A percentile compares a stretch with the other conserved stretches of the same genome.
Conservation (phyloP, 202 grass and related monocot species). For the Sporobolus alterniflorus region DNA sequence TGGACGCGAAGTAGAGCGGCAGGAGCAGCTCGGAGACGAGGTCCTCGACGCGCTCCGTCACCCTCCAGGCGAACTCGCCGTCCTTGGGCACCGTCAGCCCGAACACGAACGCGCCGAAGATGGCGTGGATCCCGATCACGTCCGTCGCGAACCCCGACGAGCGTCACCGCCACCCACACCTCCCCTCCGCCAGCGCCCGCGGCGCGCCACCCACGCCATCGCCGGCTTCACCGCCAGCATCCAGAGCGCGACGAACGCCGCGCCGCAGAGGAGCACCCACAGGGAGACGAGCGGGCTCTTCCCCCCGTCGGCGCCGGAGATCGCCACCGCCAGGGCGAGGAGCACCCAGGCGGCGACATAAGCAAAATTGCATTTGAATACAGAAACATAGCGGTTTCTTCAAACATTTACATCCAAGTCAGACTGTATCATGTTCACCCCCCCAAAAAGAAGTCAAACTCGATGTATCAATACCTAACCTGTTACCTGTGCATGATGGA, state of each 20-base stretch:
- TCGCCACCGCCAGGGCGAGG: slow-evolving; percentile 68
- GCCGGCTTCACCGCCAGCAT: slow-evolving; percentile 52
- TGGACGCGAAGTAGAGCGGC: slow-evolving; percentile 89
- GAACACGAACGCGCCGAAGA: slow-evolving; percentile 90
- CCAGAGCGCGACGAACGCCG: slow-evolving; percentile 55
- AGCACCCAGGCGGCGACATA: slow-evolving; percentile 83
- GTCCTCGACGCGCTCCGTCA: slow-evolving; percentile 90
- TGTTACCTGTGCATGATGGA: too few relatives aligned
- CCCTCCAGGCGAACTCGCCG: slow-evolving; percentile 50
- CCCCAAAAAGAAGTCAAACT: too few relatives aligned
- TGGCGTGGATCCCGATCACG: slow-evolving; percentile 84
- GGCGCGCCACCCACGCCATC: slow-evolving; percentile 66
- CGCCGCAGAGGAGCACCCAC: slow-evolving; percentile 73
- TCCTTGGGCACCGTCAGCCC: slow-evolving; percentile 82
- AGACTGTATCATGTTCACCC: too few relatives aligned
- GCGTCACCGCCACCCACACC: slow-evolving; percentile 58
- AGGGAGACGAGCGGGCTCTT: slow-evolving; percentile 51
- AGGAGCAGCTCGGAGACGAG: slow-evolving; percentile 73
- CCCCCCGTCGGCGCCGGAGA: slow-evolving; percentile 44
- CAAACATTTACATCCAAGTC: too few relatives aligned
- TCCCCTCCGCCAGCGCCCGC: slow-evolving; percentile 35
- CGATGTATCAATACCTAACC: too few relatives aligned
- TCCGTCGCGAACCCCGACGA: slow-evolving; percentile 73
- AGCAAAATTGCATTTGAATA: too few relatives aligned
- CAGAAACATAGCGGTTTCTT: too few relatives aligned